Base-by-base conservation (phyloP, 495 filamentous ascomycete genomes). In the Glonium stellatum region DNA sequence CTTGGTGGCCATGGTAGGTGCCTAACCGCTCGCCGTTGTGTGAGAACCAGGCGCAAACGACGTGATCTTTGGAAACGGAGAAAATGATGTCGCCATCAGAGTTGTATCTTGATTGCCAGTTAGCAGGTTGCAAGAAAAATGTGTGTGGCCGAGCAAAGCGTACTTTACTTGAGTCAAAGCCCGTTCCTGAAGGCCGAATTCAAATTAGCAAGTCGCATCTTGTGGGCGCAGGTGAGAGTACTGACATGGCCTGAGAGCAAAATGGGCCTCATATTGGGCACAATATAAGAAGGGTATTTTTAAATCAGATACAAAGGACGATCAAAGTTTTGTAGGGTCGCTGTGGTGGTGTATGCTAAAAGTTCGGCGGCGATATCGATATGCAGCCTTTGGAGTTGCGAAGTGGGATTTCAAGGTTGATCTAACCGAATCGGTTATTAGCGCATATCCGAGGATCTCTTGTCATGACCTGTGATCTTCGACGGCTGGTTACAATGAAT, bases 141-240 rank as follows among this genome's bases (percentile, higher is more conserved):
- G 6, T 31, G 19, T 23, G 21, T 1, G 13, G 13, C 19, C 10
- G 21, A 25, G 25, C 15, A 25, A n/a, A 48, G 68, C 81, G 60
- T 77, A 90, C 85, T 91, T 96, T 75, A 98, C 95, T 75, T 99
- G 93, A 70, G 91, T 97, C 73, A 99, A 82, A 76, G 93, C 92
- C 78, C 93, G 90, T 82, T 97, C 95, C 27, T 31, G 27, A 6
- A 31, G 27, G 27, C 27, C 27, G 27, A 31, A 31, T 31, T 31
- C 27, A 31, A 31, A 31, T 31, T 31, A 31, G 27, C 27, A 31
- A 3, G 27, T 31, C 27, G 27, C 27, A 31, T 31, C 27, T 31
- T 31, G 27, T 31, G 27, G 6, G 27, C 27, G 27, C 6, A 31
- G 6, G 27, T 31, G 27, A 31, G 27, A 31, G 27, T 31, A 31